Conservation (phyloP, 164 flowering plant genomes). For the Macadamia tetraphylla region DNA sequence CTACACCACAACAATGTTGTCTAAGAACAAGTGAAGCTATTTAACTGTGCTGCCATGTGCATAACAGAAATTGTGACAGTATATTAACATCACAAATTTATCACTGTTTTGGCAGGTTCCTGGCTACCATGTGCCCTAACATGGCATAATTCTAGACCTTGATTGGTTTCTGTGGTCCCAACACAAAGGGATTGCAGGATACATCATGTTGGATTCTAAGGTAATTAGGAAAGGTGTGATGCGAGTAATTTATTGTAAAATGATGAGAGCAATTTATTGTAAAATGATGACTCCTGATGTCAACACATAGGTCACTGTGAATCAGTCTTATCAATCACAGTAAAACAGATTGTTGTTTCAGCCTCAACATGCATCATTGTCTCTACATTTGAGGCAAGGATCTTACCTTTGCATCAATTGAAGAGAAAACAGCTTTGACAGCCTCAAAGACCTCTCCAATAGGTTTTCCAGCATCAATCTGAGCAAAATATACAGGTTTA, state of each 20-base stretch:
- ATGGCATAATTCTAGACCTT: background rate
- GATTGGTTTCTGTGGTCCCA: background rate
- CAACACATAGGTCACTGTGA: background rate
- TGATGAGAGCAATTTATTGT: no score
- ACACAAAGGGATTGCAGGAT: background rate
- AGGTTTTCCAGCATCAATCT: slow-evolving; percentile 89
- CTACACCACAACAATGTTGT: background rate
- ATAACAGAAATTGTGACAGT: no score
- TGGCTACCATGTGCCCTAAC: background rate
- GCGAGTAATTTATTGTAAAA: no score
- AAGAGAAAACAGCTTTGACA: slow-evolving; percentile 54
- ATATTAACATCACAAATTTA: background rate
- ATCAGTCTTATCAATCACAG: no score
- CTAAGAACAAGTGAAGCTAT: background rate
- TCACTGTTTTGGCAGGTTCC: background rate
- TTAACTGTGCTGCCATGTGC: background rate
- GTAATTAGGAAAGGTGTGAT: no score
- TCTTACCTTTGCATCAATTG: slow-evolving; percentile 36
- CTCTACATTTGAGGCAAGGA: no score
- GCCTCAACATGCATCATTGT: no score
- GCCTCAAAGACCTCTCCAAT: slow-evolving; percentile 70
- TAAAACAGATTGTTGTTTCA: no score
- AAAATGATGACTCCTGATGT: background rate
- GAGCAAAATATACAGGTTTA: slow-evolving; percentile 1
- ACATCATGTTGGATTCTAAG: background rate